Evolutionary conservation across 192 early-diverging fungal species (phyloP), one percentile per base, ranked within the genome.

Genomic region (Lunasporangiospora selenospora): DNA sequence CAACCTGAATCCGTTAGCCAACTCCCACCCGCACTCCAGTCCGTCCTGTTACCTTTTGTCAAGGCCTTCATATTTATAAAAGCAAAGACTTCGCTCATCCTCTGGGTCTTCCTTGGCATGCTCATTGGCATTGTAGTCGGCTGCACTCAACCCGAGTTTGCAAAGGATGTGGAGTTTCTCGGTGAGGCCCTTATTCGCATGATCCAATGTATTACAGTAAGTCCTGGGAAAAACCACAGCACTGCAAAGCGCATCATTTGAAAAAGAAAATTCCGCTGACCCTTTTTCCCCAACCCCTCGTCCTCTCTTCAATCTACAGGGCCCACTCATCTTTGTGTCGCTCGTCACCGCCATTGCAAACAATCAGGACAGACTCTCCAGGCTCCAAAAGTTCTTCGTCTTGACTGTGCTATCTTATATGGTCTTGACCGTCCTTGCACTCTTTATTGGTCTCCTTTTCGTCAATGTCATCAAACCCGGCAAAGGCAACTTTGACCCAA

Each of bases 281-380:
- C 43, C 12, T 37, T 52, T 43, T 19, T 53, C 23, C 18, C 48
- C 9, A 27, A 21, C 6, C 16, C 51, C 19, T 32, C 6, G 24
- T 44, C 32, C 33, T 46, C 41, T 4, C 10, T 34, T n/a, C 21
- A 31, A 50, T 13, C 21, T 36, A 1, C 30, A 77, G 56, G 75
- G 82, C 3, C 89, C 89, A 34, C 80, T 91, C 7, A 86, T 91
- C 39, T 91, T 91, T 65, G 81, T 85, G 4, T 85, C 86, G 10
- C 71, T 91, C 0, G 83, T 89, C 15, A 78, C 84, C 53, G 89
- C 84, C 32, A 90, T 90, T 75, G 86, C 87, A 30, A 82, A 85
- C 8, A 87, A 92, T 44, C 78, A 76, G 2, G 86, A 88, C 41
- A 80, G 88, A 54, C 77, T 88, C 19, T 39, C 34, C 26, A 61